phyloP scores from a whole-genome alignment of 495 filamentous ascomycete genomes.

The Cercophora newfieldiana region DNA sequence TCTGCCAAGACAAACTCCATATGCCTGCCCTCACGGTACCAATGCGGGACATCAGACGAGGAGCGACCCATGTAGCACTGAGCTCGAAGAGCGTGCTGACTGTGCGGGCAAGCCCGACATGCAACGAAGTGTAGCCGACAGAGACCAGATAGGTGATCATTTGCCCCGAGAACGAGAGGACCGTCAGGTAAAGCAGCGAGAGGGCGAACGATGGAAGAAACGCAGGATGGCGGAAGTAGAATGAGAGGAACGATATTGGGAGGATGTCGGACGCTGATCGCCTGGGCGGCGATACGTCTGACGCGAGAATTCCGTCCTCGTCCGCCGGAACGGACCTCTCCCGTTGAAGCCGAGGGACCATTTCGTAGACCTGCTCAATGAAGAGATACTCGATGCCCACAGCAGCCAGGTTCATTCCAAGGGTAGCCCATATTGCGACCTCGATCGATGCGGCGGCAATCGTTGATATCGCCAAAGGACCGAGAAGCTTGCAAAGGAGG shows the following conservation, averaged over 20 bases:
- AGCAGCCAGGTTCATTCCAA: conserved; percentile 43
- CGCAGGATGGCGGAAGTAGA: conserved; percentile 46
- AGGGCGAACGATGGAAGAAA: conserved; percentile 57
- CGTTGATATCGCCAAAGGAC: conserved; percentile 58
- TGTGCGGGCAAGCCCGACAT: conserved; percentile 43
- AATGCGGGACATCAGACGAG: conserved; percentile 53
- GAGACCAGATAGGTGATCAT: conserved; percentile 63
- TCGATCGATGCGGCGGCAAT: conserved; percentile 36
- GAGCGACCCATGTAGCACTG: conserved; percentile 52
- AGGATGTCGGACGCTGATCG: conserved; percentile 9
- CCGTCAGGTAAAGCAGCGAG: conserved; percentile 59
- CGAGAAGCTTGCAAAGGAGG: conserved; percentile 68
- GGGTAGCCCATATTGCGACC: conserved; percentile 37
- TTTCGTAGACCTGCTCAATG: conserved; percentile 48
- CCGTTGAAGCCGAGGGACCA: conserved; percentile 18
- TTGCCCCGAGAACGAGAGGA: conserved; percentile 57
- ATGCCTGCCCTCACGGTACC: conserved; percentile 59
- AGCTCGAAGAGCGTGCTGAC: conserved; percentile 46
- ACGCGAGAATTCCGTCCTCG: background rate
- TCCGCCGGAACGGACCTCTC: background rate
- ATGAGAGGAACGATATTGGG: conserved; percentile 23
- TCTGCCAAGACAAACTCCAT: conserved; percentile 67
- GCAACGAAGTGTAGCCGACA: conserved; percentile 31
- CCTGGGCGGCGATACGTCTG: background rate
- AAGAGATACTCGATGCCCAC: conserved; percentile 58